Conservation (phyloP, 2,329 filamentous ascomycete species). For the Diaporthe destruens region DNA sequence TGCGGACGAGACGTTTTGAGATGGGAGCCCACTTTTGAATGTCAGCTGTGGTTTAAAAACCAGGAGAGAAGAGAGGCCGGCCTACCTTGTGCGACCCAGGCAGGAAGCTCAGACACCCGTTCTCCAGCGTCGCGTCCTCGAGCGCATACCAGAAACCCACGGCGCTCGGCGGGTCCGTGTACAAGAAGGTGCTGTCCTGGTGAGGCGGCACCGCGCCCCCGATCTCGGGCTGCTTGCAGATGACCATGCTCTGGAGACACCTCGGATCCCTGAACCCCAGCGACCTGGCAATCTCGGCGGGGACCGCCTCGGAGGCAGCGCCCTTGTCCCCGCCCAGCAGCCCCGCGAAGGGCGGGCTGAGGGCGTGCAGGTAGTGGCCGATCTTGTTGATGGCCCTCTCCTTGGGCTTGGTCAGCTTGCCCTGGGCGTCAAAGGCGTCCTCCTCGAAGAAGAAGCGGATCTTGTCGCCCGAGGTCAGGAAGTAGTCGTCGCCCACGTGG, state of each 20-base stretch:
- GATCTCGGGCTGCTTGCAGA: constrained; percentile 98
- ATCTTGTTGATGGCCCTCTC: constrained; percentile 90
- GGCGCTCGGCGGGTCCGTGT: constrained; percentile 88
- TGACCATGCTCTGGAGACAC: constrained; percentile 93
- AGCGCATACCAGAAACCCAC: constrained; percentile 98
- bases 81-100: constrained; percentile 77
- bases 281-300: constrained; percentile 73
- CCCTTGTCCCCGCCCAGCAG: constrained; percentile 64
- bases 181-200: constrained; percentile 93
- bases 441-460: constrained; percentile 98
- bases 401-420: constrained; percentile 81
- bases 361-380: constrained; percentile 80
- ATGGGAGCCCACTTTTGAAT: constrained; percentile 70
- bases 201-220: constrained; percentile 92
- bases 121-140: constrained; percentile 87
- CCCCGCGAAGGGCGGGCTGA: constrained; percentile 74
- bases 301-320: constrained; percentile 50
- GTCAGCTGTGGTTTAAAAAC: background rate
- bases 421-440: constrained; percentile 80
- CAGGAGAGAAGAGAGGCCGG: background rate
- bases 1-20: constrained; percentile 80
- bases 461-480: constrained; percentile 90
- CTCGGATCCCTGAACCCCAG: constrained; percentile 83
- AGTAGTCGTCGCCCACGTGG: constrained; percentile 96
- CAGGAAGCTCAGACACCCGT: constrained; percentile 90